phyloP scores from a whole-genome alignment of 2,329 filamentous ascomycete species.

The Phaeosphaeriaceae sp. region DNA sequence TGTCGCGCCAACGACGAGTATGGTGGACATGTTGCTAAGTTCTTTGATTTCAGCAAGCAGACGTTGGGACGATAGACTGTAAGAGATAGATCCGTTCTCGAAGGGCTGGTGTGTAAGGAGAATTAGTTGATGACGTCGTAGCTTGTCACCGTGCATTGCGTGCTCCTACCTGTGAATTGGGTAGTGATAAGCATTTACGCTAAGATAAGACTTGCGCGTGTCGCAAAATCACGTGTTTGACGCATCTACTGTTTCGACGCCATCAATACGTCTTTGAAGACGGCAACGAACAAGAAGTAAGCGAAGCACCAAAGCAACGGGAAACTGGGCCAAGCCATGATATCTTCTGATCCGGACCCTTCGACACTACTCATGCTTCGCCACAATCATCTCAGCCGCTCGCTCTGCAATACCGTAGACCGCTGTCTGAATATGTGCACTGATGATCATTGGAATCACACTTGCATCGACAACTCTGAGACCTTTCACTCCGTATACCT shows the following conservation, averaged over 20 bases:
- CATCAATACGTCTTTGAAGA: no score
- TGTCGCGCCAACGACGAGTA: conserved; percentile 72
- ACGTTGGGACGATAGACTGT: no score
- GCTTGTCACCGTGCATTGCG: conserved; percentile 5
- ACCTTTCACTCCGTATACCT: conserved; percentile 27
- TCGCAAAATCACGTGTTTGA: background rate
- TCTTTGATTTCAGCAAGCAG: background rate
- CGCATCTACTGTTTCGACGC: no score
- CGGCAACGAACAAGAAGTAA: no score
- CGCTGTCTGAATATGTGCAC: conserved; percentile 29
- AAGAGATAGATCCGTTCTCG: background rate
- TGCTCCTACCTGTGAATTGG: conserved; percentile 1
- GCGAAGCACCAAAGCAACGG: no score
- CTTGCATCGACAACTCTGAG: conserved; percentile 33
- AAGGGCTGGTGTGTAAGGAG: background rate
- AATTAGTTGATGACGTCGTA: conserved; percentile 1
- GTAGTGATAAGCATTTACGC: background rate
- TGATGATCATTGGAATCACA: conserved; percentile 27
- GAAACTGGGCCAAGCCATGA: no score
- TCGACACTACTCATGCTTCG: conserved; percentile 2
- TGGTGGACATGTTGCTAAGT: conserved; percentile 42
- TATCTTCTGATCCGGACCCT: background rate
- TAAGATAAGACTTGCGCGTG: conserved; percentile 3
- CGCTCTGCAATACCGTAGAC: conserved; percentile 37
- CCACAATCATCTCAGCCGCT: conserved; percentile 24